Evolutionary conservation across 768 basidiomycete genomes (phyloP).

Genomic region (Suillus luteus): DNA sequence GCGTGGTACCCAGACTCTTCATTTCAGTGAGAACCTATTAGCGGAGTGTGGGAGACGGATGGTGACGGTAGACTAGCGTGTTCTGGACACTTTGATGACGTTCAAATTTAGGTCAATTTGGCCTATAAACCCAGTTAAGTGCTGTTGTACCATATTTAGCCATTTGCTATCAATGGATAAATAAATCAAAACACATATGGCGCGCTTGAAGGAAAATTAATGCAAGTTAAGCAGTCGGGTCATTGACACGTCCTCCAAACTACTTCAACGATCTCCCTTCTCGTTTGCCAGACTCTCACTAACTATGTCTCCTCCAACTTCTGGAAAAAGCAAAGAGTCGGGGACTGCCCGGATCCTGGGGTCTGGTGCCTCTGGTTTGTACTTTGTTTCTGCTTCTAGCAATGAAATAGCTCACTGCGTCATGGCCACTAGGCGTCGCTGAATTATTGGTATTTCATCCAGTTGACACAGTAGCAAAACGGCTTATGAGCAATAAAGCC

Average conservation of each 20-base stretch:
- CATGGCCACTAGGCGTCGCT: constrained; percentile 67
- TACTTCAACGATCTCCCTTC: background rate
- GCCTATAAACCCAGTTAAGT: background rate
- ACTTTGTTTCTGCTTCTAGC: background rate
- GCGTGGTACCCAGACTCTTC: background rate
- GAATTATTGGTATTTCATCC: constrained; percentile 96
- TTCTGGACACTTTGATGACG: background rate
- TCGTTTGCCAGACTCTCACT: background rate
- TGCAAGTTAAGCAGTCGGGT: constrained; percentile 4
- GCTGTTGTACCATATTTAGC: background rate
- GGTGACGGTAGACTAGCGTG: background rate
- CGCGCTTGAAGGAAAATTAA: background rate
- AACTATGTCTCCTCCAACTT: constrained; percentile 50
- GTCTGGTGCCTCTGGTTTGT: constrained; percentile 84
- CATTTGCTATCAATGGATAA: background rate
- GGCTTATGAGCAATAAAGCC: constrained; percentile 96
- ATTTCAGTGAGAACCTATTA: background rate
- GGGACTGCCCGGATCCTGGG: constrained; percentile 89
- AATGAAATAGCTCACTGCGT: constrained; percentile 4
- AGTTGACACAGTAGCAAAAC: constrained; percentile 97
- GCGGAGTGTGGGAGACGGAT: constrained; percentile 3
- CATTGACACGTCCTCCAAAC: background rate
- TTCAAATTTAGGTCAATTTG: background rate
- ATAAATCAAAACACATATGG: background rate
- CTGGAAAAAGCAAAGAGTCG: constrained; percentile 70